Evolutionary conservation across 495 filamentous ascomycete genomes (phyloP).

Genomic region (Tuber brumale): DNA sequence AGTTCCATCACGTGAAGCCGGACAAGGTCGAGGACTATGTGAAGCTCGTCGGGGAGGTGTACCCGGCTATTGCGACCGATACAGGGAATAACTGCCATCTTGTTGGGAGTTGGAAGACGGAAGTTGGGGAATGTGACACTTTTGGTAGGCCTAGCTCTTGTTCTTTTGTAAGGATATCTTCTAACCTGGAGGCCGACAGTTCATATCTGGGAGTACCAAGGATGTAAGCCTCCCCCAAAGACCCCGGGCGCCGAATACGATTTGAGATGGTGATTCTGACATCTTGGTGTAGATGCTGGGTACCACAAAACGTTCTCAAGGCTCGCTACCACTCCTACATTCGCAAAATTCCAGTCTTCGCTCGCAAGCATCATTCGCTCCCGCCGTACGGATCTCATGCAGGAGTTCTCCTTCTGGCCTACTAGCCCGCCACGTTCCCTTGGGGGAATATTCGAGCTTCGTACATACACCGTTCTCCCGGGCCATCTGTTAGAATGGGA

Average conservation of each 20-base stretch:
- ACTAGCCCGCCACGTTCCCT: slow-evolving; percentile 83
- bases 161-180: slow-evolving; percentile 1
- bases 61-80: slow-evolving; percentile 72
- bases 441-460: slow-evolving; percentile 90
- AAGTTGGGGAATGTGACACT: slow-evolving; percentile 95
- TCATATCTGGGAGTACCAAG: slow-evolving; percentile 99
- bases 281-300: slow-evolving; percentile 51
- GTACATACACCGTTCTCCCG: slow-evolving; percentile 92
- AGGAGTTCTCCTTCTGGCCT: slow-evolving; percentile 99
- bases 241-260: neutral
- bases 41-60: slow-evolving; percentile 83
- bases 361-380: slow-evolving; percentile 71
- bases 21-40: slow-evolving; percentile 94
- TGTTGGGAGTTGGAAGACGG: slow-evolving; percentile 96
- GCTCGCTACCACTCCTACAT: slow-evolving; percentile 73
- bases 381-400: slow-evolving; percentile 90
- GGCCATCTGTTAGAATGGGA: slow-evolving; percentile 97
- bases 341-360: slow-evolving; percentile 69
- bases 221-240: slow-evolving; percentile 51
- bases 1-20: slow-evolving; percentile 92
- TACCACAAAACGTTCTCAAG: slow-evolving; percentile 86
- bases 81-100: slow-evolving; percentile 88
- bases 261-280: neutral
- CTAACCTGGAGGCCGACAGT: slow-evolving; percentile 49
- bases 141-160: slow-evolving; percentile 61